Evolutionary conservation across 108 stramenopile genomes (phyloP).

Genomic region (Nitzschia sp.): DNA sequence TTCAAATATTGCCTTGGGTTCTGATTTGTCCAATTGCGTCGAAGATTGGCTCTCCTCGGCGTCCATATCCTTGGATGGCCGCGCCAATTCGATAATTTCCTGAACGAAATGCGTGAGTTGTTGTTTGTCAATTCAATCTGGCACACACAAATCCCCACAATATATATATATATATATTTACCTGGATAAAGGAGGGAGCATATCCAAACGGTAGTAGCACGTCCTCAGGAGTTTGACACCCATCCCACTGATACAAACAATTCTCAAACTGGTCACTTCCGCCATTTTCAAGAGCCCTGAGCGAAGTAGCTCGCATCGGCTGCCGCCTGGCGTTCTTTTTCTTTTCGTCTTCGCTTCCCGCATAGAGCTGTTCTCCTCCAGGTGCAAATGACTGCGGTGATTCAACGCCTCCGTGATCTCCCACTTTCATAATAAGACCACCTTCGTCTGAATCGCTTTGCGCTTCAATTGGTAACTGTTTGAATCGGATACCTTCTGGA

Average conservation of each 20-base stretch:
- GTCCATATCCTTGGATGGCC: not conserved
- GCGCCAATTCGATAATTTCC: constrained; percentile 9
- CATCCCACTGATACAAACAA: constrained; percentile 64
- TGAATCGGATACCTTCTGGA: constrained; percentile 66
- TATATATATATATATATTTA: too few species aligned
- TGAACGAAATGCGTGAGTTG: not conserved
- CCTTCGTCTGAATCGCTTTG: constrained; percentile 31
- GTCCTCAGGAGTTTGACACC: constrained; percentile 61
- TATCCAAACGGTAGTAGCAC: constrained; percentile 77
- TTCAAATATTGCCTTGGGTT: not conserved
- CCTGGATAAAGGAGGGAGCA: constrained; percentile 46
- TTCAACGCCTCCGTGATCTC: not conserved
- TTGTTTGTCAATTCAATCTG: too few species aligned
- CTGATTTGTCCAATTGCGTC: not conserved
- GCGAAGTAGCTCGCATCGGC: not conserved
- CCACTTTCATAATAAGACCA: not conserved
- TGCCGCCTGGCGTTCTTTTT: constrained; percentile 2
- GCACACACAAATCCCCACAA: too few species aligned
- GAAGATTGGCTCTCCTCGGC: not conserved
- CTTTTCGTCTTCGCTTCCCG: constrained; percentile 19
- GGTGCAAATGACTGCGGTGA: not conserved
- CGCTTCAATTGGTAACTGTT: constrained; percentile 27
- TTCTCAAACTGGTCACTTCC: constrained; percentile 5
- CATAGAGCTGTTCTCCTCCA: constrained; percentile 1
- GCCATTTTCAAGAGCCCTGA: not conserved